Base-by-base conservation (phyloP, 441 rosid species). In the Adansonia rubrostipa region DNA sequence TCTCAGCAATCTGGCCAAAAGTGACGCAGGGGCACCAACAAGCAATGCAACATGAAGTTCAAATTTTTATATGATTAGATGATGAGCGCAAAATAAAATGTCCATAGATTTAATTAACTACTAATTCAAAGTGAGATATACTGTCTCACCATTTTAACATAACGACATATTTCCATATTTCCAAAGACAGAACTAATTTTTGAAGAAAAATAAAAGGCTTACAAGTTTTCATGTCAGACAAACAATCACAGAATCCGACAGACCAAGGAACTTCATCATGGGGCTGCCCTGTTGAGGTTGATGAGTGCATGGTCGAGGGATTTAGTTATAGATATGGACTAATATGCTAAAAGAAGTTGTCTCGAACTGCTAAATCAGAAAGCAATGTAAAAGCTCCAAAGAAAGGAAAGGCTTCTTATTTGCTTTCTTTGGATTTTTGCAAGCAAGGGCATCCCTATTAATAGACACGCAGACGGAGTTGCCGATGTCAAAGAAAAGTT, bases 1-100 rank as follows among this genome's bases (percentile, higher is more conserved):
- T 83, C 83, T 92, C 96, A 9, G 91, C 91, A 66, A 90, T 86
- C 64, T 76, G 86, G 47, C 96, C 98, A 19, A 93, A 93, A 0
- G 92, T 83, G 63, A 92, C 74, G 22, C 96, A 93, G 0, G 98
- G 96, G 24, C 93, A 92, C 86, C 88, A 93, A 17, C 77, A 89
- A 6, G 96, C 86, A 68, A 88, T 74, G 87, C 96, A 93, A 33
- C 93, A 88, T 87, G 84, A 74, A 65, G 9, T n/a, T 36, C 7
- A 36, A n/a, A 36, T 14, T 13, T 40, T 42, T 2, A 36, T 40
- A 14, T 45, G 17, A 19, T 24, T 63, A 36, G 45, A 15, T 60
- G 11, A 19, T 60, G 14, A 9, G 4, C 11, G 3, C 1, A 20
- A 60, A 20, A 19, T 0, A 11, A 19, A 44, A 22, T 20, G 11